A percentile compares a stretch with the other conserved stretches of the same genome.
These are phyloP conservation scores for Fusarium nurragi DNA, from an alignment of 2,329 filamentous ascomycete genomes.

Conservation along the genomic window DNA sequence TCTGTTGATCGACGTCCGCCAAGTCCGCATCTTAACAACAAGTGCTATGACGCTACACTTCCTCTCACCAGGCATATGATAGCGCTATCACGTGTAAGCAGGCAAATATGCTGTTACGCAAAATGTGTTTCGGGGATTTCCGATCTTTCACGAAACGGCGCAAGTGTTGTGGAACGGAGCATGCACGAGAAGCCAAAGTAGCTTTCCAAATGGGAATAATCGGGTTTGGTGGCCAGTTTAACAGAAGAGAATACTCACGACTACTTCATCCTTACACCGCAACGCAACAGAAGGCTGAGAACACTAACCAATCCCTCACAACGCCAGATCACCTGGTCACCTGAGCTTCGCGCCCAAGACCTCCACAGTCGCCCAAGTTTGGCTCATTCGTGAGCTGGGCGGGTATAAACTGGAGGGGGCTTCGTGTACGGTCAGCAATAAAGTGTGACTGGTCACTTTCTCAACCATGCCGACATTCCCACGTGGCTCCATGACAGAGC, in stretches of 20 bases:
- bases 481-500: constrained; percentile 41
- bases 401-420: background rate
- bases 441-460: constrained; percentile 40
- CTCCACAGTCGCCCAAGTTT: constrained; percentile 8
- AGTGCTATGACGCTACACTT: background rate
- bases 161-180: background rate
- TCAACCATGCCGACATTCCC: constrained; percentile 36
- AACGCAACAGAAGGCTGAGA: constrained; percentile 1
- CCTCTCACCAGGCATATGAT: background rate
- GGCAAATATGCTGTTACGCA: constrained; percentile 1
- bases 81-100: background rate
- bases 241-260: background rate
- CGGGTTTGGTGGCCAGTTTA: constrained; percentile 24
- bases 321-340: constrained; percentile 15
- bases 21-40: background rate
- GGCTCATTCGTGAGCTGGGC: constrained; percentile 13
- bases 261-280: constrained; percentile 26
- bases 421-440: background rate
- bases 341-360: background rate
- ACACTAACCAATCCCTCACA: background rate
- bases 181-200: background rate
- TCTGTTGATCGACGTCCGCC: background rate
- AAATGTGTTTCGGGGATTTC: background rate
- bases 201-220: constrained; percentile 37
- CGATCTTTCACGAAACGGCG: background rate